Conservation (phyloP, 129 eudicot species). For the Glebionis coronaria region DNA sequence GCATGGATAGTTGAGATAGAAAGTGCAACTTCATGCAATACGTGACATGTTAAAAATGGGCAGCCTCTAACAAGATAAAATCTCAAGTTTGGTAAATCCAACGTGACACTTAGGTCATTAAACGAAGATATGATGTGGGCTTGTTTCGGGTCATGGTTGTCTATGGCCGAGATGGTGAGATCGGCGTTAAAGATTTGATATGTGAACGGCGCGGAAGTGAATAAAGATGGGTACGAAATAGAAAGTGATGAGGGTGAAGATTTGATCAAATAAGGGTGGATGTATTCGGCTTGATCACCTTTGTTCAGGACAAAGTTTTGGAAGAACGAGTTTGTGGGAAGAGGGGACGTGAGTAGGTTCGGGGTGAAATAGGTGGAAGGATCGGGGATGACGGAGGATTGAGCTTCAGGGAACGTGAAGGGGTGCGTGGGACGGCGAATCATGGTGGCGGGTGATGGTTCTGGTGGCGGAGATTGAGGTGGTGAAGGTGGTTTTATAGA, state of each 20-base stretch:
- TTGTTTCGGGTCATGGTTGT: constrained; percentile 44
- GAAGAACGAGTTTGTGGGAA: constrained; percentile 91
- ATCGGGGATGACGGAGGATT: constrained; percentile 80
- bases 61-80: constrained; percentile 84
- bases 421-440: constrained; percentile 42
- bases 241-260: constrained; percentile 57
- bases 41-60: constrained; percentile 72
- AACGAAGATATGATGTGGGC: constrained; percentile 62
- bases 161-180: constrained; percentile 53
- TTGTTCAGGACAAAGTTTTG: constrained; percentile 80
- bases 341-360: constrained; percentile 61
- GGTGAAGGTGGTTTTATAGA: constrained; percentile 29
- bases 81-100: constrained; percentile 65
- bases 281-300: constrained; percentile 93
- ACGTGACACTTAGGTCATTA: constrained; percentile 71
- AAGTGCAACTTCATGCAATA: constrained; percentile 28
- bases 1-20: constrained; percentile 73
- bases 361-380: constrained; percentile 73
- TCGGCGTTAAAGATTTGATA: constrained; percentile 68
- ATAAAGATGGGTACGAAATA: constrained; percentile 63
- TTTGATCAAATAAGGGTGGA: constrained; percentile 77
- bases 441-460: constrained; percentile 34
- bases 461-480: constrained; percentile 39
- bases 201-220: constrained; percentile 47
- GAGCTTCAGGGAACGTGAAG: constrained; percentile 56